Conservation (phyloP, 2,329 filamentous ascomycete species). For the Alternaria conjuncta region DNA sequence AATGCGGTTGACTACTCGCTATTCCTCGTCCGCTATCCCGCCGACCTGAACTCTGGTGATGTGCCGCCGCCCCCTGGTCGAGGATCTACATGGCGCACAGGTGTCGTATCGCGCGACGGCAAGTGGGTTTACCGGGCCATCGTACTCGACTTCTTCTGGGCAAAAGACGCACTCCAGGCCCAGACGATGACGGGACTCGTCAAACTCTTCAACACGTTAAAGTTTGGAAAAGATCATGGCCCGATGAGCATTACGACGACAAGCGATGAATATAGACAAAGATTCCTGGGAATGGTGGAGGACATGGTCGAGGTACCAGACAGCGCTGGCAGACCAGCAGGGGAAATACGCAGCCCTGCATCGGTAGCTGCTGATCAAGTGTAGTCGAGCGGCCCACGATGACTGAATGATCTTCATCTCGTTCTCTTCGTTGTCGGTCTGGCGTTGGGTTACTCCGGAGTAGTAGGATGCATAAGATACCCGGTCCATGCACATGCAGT, state of each 20-base stretch:
- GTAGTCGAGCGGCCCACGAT: slow-evolving; percentile 1
- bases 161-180: slow-evolving; percentile 72
- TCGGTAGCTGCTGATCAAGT: slow-evolving; percentile 14
- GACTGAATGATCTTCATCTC: background rate
- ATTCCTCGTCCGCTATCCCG: slow-evolving; percentile 68
- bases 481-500: background rate
- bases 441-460: background rate
- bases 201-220: slow-evolving; percentile 64
- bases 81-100: slow-evolving; percentile 64
- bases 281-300: slow-evolving; percentile 62
- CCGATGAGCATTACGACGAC: slow-evolving; percentile 79
- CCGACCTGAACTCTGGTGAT: slow-evolving; percentile 41
- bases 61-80: slow-evolving; percentile 42
- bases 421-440: background rate
- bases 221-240: slow-evolving; percentile 64
- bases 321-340: slow-evolving; percentile 40
- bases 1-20: slow-evolving; percentile 79
- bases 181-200: slow-evolving; percentile 71
- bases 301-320: slow-evolving; percentile 44
- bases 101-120: slow-evolving; percentile 66
- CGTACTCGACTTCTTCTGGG: slow-evolving; percentile 80
- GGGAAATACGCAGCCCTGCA: slow-evolving; percentile 31
- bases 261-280: slow-evolving; percentile 69
- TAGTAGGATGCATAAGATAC: slow-evolving; percentile 5
- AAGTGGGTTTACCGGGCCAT: slow-evolving; percentile 72